Evolutionary conservation across 208 protist species (phyloP).

Genomic region (Leishmania mexicana): DNA sequence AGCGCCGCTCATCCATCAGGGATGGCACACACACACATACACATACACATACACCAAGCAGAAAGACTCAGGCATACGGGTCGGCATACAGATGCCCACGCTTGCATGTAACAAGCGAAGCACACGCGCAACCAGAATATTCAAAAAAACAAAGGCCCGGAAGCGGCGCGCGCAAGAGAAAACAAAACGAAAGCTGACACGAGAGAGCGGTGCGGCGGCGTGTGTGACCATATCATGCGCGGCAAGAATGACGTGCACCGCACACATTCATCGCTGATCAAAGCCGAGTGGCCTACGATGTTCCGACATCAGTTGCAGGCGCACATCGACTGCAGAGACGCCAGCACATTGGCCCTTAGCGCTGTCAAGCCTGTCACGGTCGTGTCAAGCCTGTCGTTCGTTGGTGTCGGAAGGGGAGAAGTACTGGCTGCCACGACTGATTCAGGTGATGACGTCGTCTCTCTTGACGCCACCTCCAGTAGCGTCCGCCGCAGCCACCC

Average conservation of each 20-base stretch:
- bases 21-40: not conserved
- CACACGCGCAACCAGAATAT: not conserved
- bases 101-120: not conserved
- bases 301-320: not conserved
- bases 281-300: not conserved
- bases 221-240: not conserved
- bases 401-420: not conserved
- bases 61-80: not conserved
- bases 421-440: not conserved
- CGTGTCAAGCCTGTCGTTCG: not conserved
- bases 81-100: not conserved
- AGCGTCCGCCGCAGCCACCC: slow-evolving; percentile 13
- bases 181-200: not conserved
- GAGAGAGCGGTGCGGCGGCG: not conserved
- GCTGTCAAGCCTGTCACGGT: not conserved
- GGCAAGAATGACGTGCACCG: not conserved
- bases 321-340: not conserved
- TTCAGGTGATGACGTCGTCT: not conserved
- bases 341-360: not conserved
- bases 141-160: not conserved
- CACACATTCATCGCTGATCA: not conserved
- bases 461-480: not conserved
- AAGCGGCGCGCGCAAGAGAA: not conserved
- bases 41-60: not conserved
- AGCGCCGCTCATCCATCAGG: not conserved